These are phyloP conservation scores for Mycena metata DNA, from an alignment of 768 basidiomycete genomes.

Conservation along the genomic window DNA sequence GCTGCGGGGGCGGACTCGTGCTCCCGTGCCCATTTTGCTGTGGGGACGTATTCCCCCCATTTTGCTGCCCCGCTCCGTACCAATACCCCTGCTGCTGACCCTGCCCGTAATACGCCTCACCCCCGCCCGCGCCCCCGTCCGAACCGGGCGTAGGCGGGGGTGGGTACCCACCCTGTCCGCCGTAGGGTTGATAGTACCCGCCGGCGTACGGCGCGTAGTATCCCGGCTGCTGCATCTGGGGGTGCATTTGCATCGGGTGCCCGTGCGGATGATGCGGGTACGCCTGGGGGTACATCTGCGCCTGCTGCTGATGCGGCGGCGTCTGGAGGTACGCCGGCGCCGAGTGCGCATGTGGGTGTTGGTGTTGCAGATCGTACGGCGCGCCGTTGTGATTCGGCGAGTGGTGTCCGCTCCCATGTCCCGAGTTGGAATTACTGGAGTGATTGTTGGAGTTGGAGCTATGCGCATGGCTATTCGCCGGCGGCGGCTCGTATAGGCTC, in stretches of 20 bases:
- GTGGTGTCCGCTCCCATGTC: too few species aligned
- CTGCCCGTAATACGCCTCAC: too few species aligned
- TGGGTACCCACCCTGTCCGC: not conserved
- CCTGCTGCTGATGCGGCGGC: constrained; percentile 43
- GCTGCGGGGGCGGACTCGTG: not conserved
- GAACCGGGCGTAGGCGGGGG: not conserved
- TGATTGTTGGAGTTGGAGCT: too few species aligned
- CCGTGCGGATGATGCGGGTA: too few species aligned
- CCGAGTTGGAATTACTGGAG: too few species aligned
- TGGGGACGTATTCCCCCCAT: constrained; percentile 23
- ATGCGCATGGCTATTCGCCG: constrained; percentile 15
- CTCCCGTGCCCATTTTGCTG: constrained; percentile 30
- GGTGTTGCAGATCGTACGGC: constrained; percentile 16
- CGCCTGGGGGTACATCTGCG: constrained; percentile 28
- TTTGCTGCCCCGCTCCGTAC: constrained; percentile 43
- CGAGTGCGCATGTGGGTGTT: constrained; percentile 54
- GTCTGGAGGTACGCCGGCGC: constrained; percentile 56
- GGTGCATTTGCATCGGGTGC: constrained; percentile 17
- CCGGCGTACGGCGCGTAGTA: constrained; percentile 54
- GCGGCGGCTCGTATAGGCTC: constrained; percentile 76
- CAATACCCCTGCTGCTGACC: too few species aligned
- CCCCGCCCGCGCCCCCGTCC: not conserved
- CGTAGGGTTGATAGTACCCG: constrained; percentile 51
- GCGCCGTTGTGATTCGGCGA: too few species aligned
- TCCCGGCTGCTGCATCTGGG: constrained; percentile 50